phyloP scores from a whole-genome alignment of 1,284 basidiomycete species.

The Trametes polyzona region DNA sequence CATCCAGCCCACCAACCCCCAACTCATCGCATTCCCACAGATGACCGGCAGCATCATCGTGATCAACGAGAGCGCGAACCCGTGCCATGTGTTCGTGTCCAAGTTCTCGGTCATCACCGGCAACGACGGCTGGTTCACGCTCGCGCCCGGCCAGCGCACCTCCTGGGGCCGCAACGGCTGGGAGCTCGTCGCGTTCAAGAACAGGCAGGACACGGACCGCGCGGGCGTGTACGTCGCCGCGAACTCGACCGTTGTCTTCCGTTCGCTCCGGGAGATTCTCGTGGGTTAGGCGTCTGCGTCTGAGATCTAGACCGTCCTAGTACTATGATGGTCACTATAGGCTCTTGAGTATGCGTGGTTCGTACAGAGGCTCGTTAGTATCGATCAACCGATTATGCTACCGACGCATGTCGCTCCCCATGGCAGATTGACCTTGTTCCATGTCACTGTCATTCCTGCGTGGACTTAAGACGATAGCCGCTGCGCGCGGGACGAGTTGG shows the following conservation, averaged over 20 bases:
- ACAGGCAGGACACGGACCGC: neutral
- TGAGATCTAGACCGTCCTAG: too few relatives aligned
- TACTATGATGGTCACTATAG: too few relatives aligned
- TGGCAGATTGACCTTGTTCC: too few relatives aligned
- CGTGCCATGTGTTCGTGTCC: slow-evolving; percentile 1
- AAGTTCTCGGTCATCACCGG: neutral
- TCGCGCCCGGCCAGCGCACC: neutral
- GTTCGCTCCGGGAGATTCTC: neutral
- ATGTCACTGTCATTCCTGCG: too few relatives aligned
- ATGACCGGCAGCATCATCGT: slow-evolving; percentile 9
- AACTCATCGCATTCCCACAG: neutral
- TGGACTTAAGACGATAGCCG: too few relatives aligned
- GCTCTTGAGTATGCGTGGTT: too few relatives aligned
- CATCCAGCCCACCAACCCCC: too few relatives aligned
- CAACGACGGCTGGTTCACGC: slow-evolving; percentile 1
- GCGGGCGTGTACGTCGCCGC: neutral
- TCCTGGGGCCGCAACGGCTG: slow-evolving; percentile 2
- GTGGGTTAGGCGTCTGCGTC: too few relatives aligned
- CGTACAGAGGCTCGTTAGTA: too few relatives aligned
- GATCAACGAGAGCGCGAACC: neutral
- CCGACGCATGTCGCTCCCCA: too few relatives aligned
- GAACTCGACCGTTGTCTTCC: neutral
- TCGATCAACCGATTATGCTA: too few relatives aligned
- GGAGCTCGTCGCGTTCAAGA: slow-evolving; percentile 9
- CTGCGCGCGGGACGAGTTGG: too few relatives aligned